These are phyloP conservation scores for Epipyxis sp. DNA, from an alignment of 108 stramenopile species.

Conservation along the genomic window DNA sequence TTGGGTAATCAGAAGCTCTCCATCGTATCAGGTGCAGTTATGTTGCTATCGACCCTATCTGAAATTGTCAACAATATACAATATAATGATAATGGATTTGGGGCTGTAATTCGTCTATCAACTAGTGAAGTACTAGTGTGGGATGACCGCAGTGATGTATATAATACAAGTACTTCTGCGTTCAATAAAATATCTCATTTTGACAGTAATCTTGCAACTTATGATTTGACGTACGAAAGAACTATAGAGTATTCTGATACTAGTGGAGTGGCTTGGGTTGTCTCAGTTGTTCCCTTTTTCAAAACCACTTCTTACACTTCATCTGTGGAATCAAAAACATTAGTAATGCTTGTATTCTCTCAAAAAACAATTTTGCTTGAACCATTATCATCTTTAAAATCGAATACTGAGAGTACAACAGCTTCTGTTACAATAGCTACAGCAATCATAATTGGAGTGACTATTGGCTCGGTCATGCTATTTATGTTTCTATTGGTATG, in stretches of 20 bases:
- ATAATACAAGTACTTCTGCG: not conserved
- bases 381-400: not conserved
- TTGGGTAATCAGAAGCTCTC: not conserved
- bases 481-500: not conserved
- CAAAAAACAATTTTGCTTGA: not conserved
- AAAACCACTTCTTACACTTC: not conserved
- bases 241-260: not conserved
- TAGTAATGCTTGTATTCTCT: not conserved
- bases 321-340: not conserved
- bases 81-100: slow-evolving; percentile 18
- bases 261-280: not conserved
- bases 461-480: not conserved
- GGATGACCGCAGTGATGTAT: slow-evolving; percentile 3
- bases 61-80: not conserved
- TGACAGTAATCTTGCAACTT: not conserved
- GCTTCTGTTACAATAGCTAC: not conserved
- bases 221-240: not conserved
- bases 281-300: not conserved
- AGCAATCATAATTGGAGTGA: not conserved
- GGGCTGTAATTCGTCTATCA: not conserved
- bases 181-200: not conserved
- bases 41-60: not conserved
- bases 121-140: not conserved
- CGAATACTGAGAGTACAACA: not conserved
- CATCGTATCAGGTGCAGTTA: slow-evolving; percentile 7